Percentiles rank a stretch among this genome's conserved stretches.
phyloP scores from a whole-genome alignment of 164 flowering plant genomes.

The Aristolochia californica region DNA sequence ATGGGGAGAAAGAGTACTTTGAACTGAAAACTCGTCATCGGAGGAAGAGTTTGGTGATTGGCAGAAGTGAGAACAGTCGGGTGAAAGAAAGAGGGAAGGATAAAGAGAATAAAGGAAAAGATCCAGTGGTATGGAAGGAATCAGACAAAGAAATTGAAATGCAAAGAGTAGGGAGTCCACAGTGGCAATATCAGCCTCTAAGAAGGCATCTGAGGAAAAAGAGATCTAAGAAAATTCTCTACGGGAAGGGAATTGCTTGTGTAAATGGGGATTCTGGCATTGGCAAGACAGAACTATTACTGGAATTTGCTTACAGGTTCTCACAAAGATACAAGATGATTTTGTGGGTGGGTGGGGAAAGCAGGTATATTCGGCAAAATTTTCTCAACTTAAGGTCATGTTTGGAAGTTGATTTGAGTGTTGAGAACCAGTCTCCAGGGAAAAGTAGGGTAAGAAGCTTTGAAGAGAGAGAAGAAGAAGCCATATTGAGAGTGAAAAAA shows the following conservation, averaged over 20 bases:
- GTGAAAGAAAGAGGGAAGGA: constrained; percentile 31
- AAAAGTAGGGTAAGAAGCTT: constrained; percentile 61
- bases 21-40: constrained; percentile 66
- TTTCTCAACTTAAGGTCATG: constrained; percentile 72
- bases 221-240: constrained; percentile 40
- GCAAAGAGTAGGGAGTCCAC: constrained; percentile 37
- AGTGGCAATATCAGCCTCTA: constrained; percentile 18
- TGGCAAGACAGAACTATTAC: constrained; percentile 87
- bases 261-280: constrained; percentile 92
- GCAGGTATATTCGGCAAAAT: constrained; percentile 75
- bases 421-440: constrained; percentile 38
- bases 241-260: constrained; percentile 92
- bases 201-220: constrained; percentile 39
- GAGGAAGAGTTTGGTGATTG: constrained; percentile 47
- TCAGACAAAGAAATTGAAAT: constrained; percentile 91
- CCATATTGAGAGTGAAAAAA: constrained; percentile 57
- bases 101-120: constrained; percentile 53
- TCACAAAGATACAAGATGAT: constrained; percentile 92
- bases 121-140: constrained; percentile 84
- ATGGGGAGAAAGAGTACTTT: constrained; percentile 70
- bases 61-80: constrained; percentile 36
- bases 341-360: constrained; percentile 88
- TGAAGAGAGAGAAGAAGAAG: constrained; percentile 86
- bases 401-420: constrained; percentile 71
- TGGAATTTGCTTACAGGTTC: constrained; percentile 76